Evolutionary conservation across 768 basidiomycete species (phyloP), one percentile per base, ranked within the genome.

Genomic region (Leccinum subtestaceum): DNA sequence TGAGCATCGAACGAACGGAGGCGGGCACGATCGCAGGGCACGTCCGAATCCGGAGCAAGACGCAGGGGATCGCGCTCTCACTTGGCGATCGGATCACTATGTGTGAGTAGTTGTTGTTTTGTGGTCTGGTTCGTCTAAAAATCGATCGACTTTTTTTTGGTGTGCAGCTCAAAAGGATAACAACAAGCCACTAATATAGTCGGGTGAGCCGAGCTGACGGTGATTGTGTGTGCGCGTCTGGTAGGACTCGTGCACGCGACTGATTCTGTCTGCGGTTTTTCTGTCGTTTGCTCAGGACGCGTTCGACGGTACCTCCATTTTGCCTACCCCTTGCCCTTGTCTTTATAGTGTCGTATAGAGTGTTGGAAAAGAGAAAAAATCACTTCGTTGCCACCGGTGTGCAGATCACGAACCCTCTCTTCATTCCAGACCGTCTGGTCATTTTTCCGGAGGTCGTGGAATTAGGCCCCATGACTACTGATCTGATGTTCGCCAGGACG

Each of bases 11-110:
- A 71, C 83, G 89, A 66, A 87, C 89, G 47, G 90, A 93, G 57
- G 76, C 78, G 11, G 94, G 94, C 1, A 82, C 80, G 5, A 88
- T 98, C 58, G 87, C 87, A 13, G 96, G 96, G 0, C 95, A 98
- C 74, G 93, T 98, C 9, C 86, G 96, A 53, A 98, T 98, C 70
- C 84, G 96, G 58, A 94, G 92, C 70, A 98, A 98, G 78, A 98
- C 96, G 23, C 96, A 98, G 73, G 96, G 96, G 55, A 98, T 98
- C 61, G 96, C 96, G 2, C 78, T 98, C 61, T 93, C 91, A 17
- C 74, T 99, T 61, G 96, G 93, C n/a, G 94, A 95, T 74, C 81
- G 87, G 67, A 93, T 94, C 67, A 93, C 83, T 10, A 78, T 82
- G 73, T 81, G 82, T 83, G 59, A 57, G 78, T 68, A 5, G 8